Conservation (phyloP, 2,329 filamentous ascomycete genomes). For the Verticillium albo-atrum region DNA sequence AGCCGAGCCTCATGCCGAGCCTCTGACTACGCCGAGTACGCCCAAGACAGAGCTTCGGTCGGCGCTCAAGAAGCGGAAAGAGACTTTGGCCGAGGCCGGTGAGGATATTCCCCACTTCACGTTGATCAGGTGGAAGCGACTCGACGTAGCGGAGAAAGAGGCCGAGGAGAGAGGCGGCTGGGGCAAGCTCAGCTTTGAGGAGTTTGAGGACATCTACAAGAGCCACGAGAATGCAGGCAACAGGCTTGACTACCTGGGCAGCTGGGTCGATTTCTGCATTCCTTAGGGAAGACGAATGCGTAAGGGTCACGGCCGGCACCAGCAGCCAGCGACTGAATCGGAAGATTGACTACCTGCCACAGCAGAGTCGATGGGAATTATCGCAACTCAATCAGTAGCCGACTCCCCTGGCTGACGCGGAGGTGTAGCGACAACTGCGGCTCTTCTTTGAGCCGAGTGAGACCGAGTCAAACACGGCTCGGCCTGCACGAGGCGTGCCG, state of each 20-base stretch:
- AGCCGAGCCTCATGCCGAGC: background rate
- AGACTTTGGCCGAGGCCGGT: background rate
- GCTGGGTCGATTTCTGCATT: conserved; percentile 83
- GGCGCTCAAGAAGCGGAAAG: background rate
- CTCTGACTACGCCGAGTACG: background rate
- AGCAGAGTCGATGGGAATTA: no score
- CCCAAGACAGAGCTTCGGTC: background rate
- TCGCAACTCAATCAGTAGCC: no score
- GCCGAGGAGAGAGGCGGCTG: conserved; percentile 70
- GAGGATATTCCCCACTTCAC: conserved; percentile 23
- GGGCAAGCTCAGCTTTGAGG: conserved; percentile 70
- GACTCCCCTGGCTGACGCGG: no score
- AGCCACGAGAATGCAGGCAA: conserved; percentile 58
- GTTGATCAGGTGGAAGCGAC: conserved; percentile 44
- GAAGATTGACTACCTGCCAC: no score
- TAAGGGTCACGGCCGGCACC: background rate
- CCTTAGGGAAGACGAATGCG: conserved; percentile 33
- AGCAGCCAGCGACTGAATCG: background rate
- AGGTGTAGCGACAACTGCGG: no score
- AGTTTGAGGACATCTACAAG: conserved; percentile 75
- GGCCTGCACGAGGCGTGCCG: no score
- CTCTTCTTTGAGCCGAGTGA: no score
- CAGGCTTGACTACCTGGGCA: conserved; percentile 74
- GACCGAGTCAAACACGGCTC: no score
- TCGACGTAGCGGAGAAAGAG: conserved; percentile 65